Conservation (phyloP, 2,329 filamentous ascomycete species). For the Sarocladium oryzae region DNA sequence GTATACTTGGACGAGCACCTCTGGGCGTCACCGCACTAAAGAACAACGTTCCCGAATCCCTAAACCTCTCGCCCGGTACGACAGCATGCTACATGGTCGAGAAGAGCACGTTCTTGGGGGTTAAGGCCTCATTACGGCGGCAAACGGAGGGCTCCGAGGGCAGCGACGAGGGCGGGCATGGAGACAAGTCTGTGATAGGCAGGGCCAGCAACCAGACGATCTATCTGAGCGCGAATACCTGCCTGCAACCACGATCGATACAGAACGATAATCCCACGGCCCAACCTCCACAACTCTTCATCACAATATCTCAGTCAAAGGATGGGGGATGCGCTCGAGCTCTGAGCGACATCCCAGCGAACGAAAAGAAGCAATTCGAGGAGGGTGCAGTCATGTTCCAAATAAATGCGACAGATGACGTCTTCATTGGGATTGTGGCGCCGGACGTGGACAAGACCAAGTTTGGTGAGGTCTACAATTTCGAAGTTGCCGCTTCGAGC, state of each 20-base stretch:
- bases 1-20: constrained; percentile 56
- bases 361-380: constrained; percentile 41
- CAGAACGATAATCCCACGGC: constrained; percentile 6
- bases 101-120: constrained; percentile 18
- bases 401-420: constrained; percentile 46
- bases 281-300: constrained; percentile 61
- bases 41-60: constrained; percentile 58
- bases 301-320: constrained; percentile 64
- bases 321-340: constrained; percentile 23
- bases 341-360: constrained; percentile 15
- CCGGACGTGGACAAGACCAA: constrained; percentile 44
- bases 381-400: constrained; percentile 65
- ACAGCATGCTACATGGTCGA: constrained; percentile 40
- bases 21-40: constrained; percentile 40
- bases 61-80: constrained; percentile 56
- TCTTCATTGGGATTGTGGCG: constrained; percentile 73
- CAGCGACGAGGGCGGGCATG: constrained; percentile 11
- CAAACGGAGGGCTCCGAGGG: background rate
- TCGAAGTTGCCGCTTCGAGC: constrained; percentile 76
- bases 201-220: constrained; percentile 38
- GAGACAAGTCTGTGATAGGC: constrained; percentile 4
- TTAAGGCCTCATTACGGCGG: background rate
- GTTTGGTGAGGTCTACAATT: constrained; percentile 65
- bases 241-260: constrained; percentile 58
- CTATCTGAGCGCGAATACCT: constrained; percentile 83